Percentiles rank a stretch among this genome's conserved stretches.
These are phyloP conservation scores for Paecilomyces sp. DNA, from an alignment of 2,329 filamentous ascomycete species.

Conservation along the genomic window DNA sequence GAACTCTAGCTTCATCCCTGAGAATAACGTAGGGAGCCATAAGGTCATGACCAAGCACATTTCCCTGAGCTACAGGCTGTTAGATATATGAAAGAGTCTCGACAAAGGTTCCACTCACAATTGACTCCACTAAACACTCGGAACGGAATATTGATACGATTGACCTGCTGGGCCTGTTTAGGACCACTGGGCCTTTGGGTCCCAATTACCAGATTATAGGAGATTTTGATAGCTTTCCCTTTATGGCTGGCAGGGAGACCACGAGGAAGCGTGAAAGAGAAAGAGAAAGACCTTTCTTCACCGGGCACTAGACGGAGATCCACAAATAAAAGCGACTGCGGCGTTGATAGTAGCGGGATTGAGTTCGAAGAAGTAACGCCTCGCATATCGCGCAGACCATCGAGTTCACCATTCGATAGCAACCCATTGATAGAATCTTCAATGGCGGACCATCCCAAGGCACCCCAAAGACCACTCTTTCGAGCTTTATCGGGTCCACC, in stretches of 20 bases:
- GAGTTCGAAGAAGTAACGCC: conserved; percentile 77
- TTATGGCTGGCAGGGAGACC: conserved; percentile 87
- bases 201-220: conserved; percentile 83
- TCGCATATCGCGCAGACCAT: conserved; percentile 93
- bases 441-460: conserved; percentile 81
- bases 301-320: conserved; percentile 81
- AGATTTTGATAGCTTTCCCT: conserved; percentile 89
- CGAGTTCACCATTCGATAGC: conserved; percentile 78
- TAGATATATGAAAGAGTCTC: conserved; percentile 8
- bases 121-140: conserved; percentile 90
- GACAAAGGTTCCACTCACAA: conserved; percentile 33
- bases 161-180: conserved; percentile 71
- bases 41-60: conserved; percentile 85
- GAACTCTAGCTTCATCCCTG: conserved; percentile 69
- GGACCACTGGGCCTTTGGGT: conserved; percentile 76
- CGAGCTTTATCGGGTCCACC: conserved; percentile 49
- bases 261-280: conserved; percentile 75
- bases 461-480: conserved; percentile 71
- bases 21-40: conserved; percentile 91
- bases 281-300: conserved; percentile 81
- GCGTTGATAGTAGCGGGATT: conserved; percentile 86
- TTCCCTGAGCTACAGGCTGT: conserved; percentile 54
- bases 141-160: conserved; percentile 88
- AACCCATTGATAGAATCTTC: conserved; percentile 83
- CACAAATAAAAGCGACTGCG: conserved; percentile 92